Evolutionary conservation across 345 rosid species (phyloP).

Genomic region (Laguncularia racemosa): DNA sequence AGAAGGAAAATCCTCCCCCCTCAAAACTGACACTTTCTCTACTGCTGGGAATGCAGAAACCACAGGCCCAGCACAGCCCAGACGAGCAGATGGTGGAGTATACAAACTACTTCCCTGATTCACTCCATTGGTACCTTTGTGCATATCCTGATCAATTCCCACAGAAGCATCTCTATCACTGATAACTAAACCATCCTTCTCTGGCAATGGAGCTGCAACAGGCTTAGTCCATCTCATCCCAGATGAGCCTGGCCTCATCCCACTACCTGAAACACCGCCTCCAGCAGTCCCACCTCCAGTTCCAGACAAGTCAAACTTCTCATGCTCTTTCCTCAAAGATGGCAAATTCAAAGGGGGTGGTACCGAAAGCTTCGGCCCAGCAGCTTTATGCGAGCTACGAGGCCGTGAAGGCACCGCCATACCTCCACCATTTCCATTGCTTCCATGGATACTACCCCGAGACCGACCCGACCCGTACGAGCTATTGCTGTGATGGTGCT

Average conservation of each 20-base stretch:
- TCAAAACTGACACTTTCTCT: conserved; percentile 63
- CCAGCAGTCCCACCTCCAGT: conserved; percentile 50
- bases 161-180: conserved; percentile 5
- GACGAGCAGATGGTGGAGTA: conserved; percentile 42
- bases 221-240: conserved; percentile 93
- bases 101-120: conserved; percentile 35
- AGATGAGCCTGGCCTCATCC: conserved; percentile 68
- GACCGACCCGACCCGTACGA: conserved; percentile 39
- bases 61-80: conserved; percentile 20
- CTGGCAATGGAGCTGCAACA: conserved; percentile 41
- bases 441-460: conserved; percentile 34
- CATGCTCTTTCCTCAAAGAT: conserved; percentile 83
- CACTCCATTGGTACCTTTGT: conserved; percentile 33
- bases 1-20: conserved; percentile 96
- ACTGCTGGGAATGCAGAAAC: conserved; percentile 26
- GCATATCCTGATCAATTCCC: conserved; percentile 23
- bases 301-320: conserved; percentile 66
- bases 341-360: conserved; percentile 99
- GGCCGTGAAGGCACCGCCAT: conserved; percentile 93
- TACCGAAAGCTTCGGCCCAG: conserved; percentile 86
- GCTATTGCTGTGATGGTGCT: conserved; percentile 29
- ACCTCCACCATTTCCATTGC: conserved; percentile 52
- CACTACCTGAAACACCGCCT: conserved; percentile 63
- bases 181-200: conserved; percentile 34
- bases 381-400: conserved; percentile 78